Evolutionary conservation across 23 red algal species (phyloP).

Genomic region (Gracilaria domingensis): DNA sequence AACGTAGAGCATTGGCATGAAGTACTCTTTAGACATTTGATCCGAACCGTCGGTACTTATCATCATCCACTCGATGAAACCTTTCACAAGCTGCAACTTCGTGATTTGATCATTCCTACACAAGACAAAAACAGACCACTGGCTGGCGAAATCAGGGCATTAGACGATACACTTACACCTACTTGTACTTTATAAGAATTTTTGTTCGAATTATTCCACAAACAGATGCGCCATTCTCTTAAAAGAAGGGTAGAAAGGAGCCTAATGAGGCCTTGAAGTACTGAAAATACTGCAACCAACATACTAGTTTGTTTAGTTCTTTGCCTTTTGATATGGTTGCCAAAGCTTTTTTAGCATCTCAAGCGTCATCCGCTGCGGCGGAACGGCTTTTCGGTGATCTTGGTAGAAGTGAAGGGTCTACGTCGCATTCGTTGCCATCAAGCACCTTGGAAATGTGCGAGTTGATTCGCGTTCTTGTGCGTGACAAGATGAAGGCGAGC

Average conservation of each 20-base stretch:
- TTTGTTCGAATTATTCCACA: background rate
- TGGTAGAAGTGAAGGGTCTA: background rate
- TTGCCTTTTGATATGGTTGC: background rate
- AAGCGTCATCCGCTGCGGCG: background rate
- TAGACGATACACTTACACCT: background rate
- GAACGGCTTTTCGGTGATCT: background rate
- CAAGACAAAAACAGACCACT: conserved; percentile 59
- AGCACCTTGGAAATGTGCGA: background rate
- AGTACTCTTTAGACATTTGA: too few relatives aligned
- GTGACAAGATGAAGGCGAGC: background rate
- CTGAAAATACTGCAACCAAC: background rate
- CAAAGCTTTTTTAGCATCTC: background rate
- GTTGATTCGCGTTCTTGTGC: background rate
- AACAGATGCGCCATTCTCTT: background rate
- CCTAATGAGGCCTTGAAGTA: background rate
- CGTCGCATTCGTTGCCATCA: background rate
- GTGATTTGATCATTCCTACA: background rate
- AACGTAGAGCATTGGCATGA: background rate
- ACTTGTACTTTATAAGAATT: background rate
- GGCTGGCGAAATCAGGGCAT: too few relatives aligned
- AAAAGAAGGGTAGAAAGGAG: background rate
- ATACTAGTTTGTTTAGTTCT: background rate
- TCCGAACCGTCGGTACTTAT: too few relatives aligned
- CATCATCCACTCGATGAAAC: background rate
- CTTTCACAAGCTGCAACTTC: too few relatives aligned